Evolutionary conservation across 805 yeast genomes (phyloP).

Genomic region (Maudiozyma turicensis): DNA sequence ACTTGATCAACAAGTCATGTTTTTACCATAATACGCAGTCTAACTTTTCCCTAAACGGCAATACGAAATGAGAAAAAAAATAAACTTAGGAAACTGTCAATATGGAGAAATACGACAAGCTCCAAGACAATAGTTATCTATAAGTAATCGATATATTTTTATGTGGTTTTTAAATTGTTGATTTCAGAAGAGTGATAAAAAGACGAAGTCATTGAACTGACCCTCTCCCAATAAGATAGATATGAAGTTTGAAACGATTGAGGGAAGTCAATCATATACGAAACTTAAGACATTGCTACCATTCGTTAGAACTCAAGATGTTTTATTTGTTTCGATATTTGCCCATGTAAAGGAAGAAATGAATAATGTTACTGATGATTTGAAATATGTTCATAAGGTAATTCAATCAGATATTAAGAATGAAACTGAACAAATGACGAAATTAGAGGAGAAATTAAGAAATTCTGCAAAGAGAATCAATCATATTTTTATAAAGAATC

Average conservation of each 20-base stretch:
- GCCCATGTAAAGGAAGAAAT: slow-evolving; percentile 16
- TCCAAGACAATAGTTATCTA: no score
- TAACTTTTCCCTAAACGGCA: no score
- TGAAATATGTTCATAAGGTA: slow-evolving; percentile 11
- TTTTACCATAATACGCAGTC: no score
- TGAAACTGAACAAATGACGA: slow-evolving; percentile 24
- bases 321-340: slow-evolving; percentile 17
- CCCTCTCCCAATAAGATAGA: no score
- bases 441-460: slow-evolving; percentile 16
- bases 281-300: slow-evolving; percentile 12
- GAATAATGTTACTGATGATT: slow-evolving; percentile 15
- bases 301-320: slow-evolving; percentile 9
- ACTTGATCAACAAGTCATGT: no score
- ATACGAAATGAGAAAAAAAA: no score
- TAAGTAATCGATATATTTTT: no score
- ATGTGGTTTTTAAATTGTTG: no score
- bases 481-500: slow-evolving; percentile 10
- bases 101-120: no score
- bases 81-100: no score
- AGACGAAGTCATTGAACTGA: no score
- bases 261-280: slow-evolving; percentile 6
- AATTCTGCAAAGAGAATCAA: slow-evolving; percentile 16
- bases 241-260: slow-evolving; percentile 1
- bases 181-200: no score
- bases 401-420: slow-evolving; percentile 25